A percentile compares a stretch with the other conserved stretches of the same genome.
Evolutionary conservation across 2,329 filamentous ascomycete species (phyloP).

Genomic region (Fusarium hainanense): DNA sequence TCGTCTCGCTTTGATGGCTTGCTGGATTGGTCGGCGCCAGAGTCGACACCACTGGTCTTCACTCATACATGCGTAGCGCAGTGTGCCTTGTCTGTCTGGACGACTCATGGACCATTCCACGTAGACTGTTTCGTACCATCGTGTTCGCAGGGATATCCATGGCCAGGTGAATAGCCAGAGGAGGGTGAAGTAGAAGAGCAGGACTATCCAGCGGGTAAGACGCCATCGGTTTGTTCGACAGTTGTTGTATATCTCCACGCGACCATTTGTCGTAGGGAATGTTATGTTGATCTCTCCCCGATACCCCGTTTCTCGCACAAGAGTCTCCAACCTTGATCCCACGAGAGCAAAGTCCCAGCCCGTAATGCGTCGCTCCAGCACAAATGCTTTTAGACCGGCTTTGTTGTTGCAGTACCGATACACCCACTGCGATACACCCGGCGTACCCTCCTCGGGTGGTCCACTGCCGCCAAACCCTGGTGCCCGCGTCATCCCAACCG

Average conservation of each 20-base stretch:
- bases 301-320: slow-evolving; percentile 75
- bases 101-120: slow-evolving; percentile 65
- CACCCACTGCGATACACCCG: slow-evolving; percentile 69
- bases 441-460: slow-evolving; percentile 47
- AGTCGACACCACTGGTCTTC: slow-evolving; percentile 71
- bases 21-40: slow-evolving; percentile 70
- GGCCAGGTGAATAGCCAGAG: slow-evolving; percentile 79
- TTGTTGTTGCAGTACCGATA: slow-evolving; percentile 71
- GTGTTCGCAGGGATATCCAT: slow-evolving; percentile 73
- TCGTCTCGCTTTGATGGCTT: slow-evolving; percentile 67
- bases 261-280: slow-evolving; percentile 68
- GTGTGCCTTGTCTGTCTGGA: slow-evolving; percentile 48
- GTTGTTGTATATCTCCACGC: slow-evolving; percentile 72
- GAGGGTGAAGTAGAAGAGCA: slow-evolving; percentile 74
- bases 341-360: slow-evolving; percentile 71
- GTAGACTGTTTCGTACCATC: slow-evolving; percentile 71
- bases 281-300: slow-evolving; percentile 68
- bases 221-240: slow-evolving; percentile 73
- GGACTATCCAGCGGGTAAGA: slow-evolving; percentile 69
- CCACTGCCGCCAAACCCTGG: slow-evolving; percentile 54
- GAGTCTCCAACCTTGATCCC: slow-evolving; percentile 60
- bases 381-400: slow-evolving; percentile 67
- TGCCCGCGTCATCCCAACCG: slow-evolving; percentile 64
- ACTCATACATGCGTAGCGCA: slow-evolving; percentile 63
- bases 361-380: slow-evolving; percentile 62